These are phyloP conservation scores for Stachybotrys chlorohalonatus DNA, from an alignment of 2,329 filamentous ascomycete species.

Conservation along the genomic window DNA sequence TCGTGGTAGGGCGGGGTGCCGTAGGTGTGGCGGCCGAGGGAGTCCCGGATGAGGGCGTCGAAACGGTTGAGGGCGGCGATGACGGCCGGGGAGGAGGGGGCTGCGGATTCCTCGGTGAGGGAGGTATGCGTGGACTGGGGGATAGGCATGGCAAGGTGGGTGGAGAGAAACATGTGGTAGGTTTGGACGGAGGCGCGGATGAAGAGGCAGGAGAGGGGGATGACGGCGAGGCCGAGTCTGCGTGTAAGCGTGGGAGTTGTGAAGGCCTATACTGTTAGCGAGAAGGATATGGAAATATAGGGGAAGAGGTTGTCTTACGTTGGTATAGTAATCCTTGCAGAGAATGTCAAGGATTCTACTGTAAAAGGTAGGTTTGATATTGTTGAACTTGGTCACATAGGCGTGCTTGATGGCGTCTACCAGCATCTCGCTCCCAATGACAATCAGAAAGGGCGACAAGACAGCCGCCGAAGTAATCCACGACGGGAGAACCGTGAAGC, in stretches of 20 bases:
- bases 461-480: slow-evolving; percentile 75
- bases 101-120: slow-evolving; percentile 52
- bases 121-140: slow-evolving; percentile 57
- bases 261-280: slow-evolving; percentile 55
- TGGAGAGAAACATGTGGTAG: slow-evolving; percentile 95
- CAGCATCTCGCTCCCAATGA: slow-evolving; percentile 91
- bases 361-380: slow-evolving; percentile 86
- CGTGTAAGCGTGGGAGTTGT: slow-evolving; percentile 83
- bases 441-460: slow-evolving; percentile 84
- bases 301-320: slow-evolving; percentile 42
- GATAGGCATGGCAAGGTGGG: slow-evolving; percentile 68
- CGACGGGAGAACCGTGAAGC: slow-evolving; percentile 80
- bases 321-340: slow-evolving; percentile 96
- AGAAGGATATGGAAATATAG: background rate
- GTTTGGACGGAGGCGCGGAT: slow-evolving; percentile 91
- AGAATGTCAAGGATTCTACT: slow-evolving; percentile 84
- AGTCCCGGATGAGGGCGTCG: slow-evolving; percentile 65
- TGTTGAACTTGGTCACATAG: slow-evolving; percentile 98
- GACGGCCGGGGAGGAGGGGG: slow-evolving; percentile 62
- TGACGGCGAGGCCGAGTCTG: slow-evolving; percentile 79
- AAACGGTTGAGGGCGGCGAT: slow-evolving; percentile 71
- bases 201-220: slow-evolving; percentile 89
- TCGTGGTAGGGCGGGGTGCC: slow-evolving; percentile 36
- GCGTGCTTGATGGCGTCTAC: slow-evolving; percentile 97
- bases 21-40: slow-evolving; percentile 66